These are phyloP conservation scores for Knoxia roxburghii DNA, from an alignment of 257 asterid genomes.

Conservation along the genomic window DNA sequence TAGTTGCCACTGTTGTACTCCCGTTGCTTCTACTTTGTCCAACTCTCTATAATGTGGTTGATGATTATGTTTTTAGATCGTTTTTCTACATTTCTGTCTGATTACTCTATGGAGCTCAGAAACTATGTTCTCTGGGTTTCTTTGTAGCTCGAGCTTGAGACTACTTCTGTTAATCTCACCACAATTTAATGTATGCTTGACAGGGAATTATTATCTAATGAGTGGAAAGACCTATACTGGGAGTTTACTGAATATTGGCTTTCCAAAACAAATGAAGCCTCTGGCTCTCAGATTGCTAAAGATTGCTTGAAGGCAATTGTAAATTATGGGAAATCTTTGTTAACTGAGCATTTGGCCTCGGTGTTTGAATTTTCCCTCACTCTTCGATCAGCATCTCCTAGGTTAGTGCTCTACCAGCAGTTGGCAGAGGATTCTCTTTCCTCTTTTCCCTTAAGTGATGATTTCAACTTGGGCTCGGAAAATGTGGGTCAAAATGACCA, in stretches of 20 bases:
- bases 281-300: conserved; percentile 60
- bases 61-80: not conserved
- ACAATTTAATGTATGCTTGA: conserved; percentile 15
- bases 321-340: conserved; percentile 61
- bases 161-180: not conserved
- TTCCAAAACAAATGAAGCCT: conserved; percentile 37
- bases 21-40: not conserved
- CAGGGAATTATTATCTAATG: conserved; percentile 90
- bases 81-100: not conserved
- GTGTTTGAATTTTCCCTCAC: conserved; percentile 90
- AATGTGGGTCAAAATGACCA: conserved; percentile 44
- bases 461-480: conserved; percentile 30
- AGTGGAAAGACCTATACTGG: conserved; percentile 84
- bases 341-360: conserved; percentile 72
- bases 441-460: conserved; percentile 77
- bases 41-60: too few relatives aligned
- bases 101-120: not conserved
- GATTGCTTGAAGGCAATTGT: conserved; percentile 70
- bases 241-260: conserved; percentile 87
- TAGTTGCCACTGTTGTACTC: not conserved
- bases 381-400: conserved; percentile 96
- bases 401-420: conserved; percentile 78
- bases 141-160: not conserved
- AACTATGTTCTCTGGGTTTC: conserved; percentile 1
- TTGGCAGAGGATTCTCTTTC: conserved; percentile 96